phyloP scores from a whole-genome alignment of 257 asterid genomes.

The Lycium ferocissimum region DNA sequence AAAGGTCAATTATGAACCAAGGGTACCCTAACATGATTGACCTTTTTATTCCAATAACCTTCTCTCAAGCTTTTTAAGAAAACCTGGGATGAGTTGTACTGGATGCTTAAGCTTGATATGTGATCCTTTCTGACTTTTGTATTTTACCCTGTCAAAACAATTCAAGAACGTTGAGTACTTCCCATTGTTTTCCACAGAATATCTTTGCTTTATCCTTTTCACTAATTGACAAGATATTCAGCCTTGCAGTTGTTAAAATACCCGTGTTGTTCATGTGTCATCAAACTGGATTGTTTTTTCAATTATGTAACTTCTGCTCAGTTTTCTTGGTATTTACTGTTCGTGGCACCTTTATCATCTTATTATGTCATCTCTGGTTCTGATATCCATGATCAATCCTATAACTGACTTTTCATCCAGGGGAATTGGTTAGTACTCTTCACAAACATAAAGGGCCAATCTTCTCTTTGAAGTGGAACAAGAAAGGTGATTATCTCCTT shows the following conservation, averaged over 20 bases:
- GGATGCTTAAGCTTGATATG: background rate
- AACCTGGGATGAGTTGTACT: background rate
- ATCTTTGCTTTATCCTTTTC: background rate
- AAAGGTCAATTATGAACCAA: background rate
- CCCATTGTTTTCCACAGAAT: conserved; percentile 5
- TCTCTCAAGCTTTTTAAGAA: background rate
- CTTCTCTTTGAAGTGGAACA: conserved; percentile 96
- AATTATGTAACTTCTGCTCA: background rate
- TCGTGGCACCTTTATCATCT: background rate
- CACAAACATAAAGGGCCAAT: conserved; percentile 93
- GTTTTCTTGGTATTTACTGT: background rate
- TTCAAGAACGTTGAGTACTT: background rate
- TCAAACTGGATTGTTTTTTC: background rate
- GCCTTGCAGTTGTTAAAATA: background rate
- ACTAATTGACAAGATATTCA: background rate
- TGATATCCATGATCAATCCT: background rate
- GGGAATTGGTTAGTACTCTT: conserved; percentile 79
- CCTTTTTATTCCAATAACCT: background rate
- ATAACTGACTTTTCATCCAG: conserved; percentile 50
- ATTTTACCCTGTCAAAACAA: background rate
- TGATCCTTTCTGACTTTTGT: background rate
- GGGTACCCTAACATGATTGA: background rate
- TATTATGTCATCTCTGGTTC: background rate
- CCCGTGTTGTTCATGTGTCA: background rate
- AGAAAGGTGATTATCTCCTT: conserved; percentile 92